A percentile compares a stretch with the other conserved stretches of the same genome.
Evolutionary conservation across 192 early-diverging fungal genomes (phyloP).

Genomic region (Coemansia sp.): DNA sequence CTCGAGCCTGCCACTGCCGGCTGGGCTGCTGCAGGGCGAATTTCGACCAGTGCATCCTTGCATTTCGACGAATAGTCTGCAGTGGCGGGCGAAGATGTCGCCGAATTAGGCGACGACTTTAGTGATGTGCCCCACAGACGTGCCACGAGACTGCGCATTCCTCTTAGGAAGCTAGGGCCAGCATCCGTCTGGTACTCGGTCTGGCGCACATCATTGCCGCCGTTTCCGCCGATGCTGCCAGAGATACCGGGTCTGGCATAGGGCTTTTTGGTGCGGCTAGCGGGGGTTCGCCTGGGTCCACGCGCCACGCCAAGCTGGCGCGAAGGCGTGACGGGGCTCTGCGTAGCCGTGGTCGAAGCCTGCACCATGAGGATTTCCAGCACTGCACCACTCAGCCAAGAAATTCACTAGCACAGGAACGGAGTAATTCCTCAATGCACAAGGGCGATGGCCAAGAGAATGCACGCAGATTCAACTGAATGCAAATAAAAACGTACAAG

Average conservation of each 20-base stretch:
- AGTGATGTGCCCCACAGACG: constrained; percentile 45
- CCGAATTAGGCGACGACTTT: constrained; percentile 6
- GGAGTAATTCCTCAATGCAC: too few relatives aligned
- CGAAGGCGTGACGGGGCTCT: constrained; percentile 29
- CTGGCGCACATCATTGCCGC: background rate
- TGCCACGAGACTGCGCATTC: constrained; percentile 45
- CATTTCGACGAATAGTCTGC: background rate
- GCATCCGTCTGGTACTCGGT: constrained; percentile 13
- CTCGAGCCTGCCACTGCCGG: background rate
- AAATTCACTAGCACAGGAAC: background rate
- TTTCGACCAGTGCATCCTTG: background rate
- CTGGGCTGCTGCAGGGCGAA: background rate
- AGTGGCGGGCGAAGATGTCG: background rate
- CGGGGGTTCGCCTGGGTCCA: constrained; percentile 28
- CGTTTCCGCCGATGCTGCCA: background rate
- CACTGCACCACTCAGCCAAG: background rate
- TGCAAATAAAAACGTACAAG: background rate
- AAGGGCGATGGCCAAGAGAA: too few relatives aligned
- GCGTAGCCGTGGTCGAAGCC: constrained; percentile 5
- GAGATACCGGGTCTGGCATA: constrained; percentile 13
- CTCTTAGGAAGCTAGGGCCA: constrained; percentile 32
- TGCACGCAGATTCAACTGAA: too few relatives aligned
- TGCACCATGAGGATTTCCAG: constrained; percentile 25
- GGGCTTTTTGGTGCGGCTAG: constrained; percentile 43
- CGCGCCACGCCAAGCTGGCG: constrained; percentile 40